Evolutionary conservation across 352 stramenopile genomes (phyloP).

Genomic region (Blastocystis sp.): DNA sequence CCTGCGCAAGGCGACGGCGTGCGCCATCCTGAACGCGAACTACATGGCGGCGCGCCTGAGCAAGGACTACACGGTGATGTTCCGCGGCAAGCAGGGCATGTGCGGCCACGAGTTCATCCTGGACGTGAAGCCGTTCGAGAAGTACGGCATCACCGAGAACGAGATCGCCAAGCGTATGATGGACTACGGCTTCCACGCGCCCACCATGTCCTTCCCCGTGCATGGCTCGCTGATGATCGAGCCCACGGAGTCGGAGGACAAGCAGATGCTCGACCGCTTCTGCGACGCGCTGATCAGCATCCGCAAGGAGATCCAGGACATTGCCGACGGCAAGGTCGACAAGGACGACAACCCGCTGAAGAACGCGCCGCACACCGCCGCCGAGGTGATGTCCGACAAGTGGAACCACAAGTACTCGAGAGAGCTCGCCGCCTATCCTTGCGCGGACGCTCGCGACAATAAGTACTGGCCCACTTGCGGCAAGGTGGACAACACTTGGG

Average conservation of each 20-base stretch:
- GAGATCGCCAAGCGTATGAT: slow-evolving; percentile 96
- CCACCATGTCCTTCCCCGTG: slow-evolving; percentile 98
- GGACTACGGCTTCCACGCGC: slow-evolving; percentile 98
- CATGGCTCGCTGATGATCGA: slow-evolving; percentile 97
- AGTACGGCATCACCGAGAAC: slow-evolving; percentile 88
- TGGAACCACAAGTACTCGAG: slow-evolving; percentile 91
- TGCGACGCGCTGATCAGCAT: slow-evolving; percentile 91
- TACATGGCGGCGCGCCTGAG: slow-evolving; percentile 95
- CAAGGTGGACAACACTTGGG: slow-evolving; percentile 96
- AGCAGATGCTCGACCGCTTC: slow-evolving; percentile 94
- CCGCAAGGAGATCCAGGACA: slow-evolving; percentile 93
- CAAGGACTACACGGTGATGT: slow-evolving; percentile 88
- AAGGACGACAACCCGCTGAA: slow-evolving; percentile 84
- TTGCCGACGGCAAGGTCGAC: slow-evolving; percentile 85
- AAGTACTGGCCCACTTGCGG: slow-evolving; percentile 96
- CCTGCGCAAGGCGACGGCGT: slow-evolving; percentile 81
- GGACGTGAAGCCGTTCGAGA: slow-evolving; percentile 93
- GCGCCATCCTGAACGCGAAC: slow-evolving; percentile 98
- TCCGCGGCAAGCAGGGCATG: slow-evolving; percentile 89
- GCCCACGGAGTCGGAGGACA: slow-evolving; percentile 95
- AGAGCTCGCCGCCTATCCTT: slow-evolving; percentile 88
- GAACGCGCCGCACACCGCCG: slow-evolving; percentile 92
- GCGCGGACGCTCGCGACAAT: slow-evolving; percentile 87
- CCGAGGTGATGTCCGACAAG: slow-evolving; percentile 83
- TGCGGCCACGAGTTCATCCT: slow-evolving; percentile 99